phyloP scores from a whole-genome alignment of 1,284 basidiomycete genomes.

The Schizophyllum amplum region DNA sequence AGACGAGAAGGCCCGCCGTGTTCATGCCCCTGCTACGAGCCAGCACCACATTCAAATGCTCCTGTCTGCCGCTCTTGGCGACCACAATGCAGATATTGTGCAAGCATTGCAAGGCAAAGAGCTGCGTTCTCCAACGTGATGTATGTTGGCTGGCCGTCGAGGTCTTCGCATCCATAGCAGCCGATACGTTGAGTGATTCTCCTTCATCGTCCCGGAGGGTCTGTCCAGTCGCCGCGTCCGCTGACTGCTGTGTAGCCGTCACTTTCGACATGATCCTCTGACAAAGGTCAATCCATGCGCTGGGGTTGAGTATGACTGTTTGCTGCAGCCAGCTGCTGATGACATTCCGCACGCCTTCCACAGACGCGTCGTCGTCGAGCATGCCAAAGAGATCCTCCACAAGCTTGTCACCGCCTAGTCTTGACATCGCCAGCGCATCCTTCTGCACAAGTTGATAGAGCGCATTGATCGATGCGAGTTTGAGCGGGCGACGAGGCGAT shows the following conservation, averaged over 20 bases:
- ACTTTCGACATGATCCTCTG: conserved; percentile 93
- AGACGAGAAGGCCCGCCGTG: conserved; percentile 55
- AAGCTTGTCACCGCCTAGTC: conserved; percentile 86
- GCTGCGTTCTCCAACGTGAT: conserved; percentile 93
- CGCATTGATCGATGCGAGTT: conserved; percentile 91
- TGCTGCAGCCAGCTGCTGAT: conserved; percentile 95
- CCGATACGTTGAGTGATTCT: conserved; percentile 71
- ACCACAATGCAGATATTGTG: conserved; percentile 85
- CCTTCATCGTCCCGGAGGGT: conserved; percentile 85
- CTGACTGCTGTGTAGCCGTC: conserved; percentile 71
- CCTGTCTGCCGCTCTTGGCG: conserved; percentile 60
- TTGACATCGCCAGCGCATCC: conserved; percentile 88
- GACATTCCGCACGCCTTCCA: conserved; percentile 91
- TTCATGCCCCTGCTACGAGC: conserved; percentile 44
- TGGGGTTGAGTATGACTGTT: conserved; percentile 88
- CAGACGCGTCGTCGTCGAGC: conserved; percentile 88
- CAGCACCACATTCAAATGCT: conserved; percentile 75
- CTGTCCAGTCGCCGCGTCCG: conserved; percentile 46
- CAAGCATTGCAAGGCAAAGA: conserved; percentile 90
- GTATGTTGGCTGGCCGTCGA: conserved; percentile 39
- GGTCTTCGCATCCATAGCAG: conserved; percentile 28
- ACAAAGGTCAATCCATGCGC: conserved; percentile 97
- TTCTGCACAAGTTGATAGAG: conserved; percentile 97
- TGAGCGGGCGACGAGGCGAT: conserved; percentile 76
- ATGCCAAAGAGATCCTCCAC: conserved; percentile 94